Evolutionary conservation across 257 asterid species (phyloP).

Genomic region (Scutellaria minor): DNA sequence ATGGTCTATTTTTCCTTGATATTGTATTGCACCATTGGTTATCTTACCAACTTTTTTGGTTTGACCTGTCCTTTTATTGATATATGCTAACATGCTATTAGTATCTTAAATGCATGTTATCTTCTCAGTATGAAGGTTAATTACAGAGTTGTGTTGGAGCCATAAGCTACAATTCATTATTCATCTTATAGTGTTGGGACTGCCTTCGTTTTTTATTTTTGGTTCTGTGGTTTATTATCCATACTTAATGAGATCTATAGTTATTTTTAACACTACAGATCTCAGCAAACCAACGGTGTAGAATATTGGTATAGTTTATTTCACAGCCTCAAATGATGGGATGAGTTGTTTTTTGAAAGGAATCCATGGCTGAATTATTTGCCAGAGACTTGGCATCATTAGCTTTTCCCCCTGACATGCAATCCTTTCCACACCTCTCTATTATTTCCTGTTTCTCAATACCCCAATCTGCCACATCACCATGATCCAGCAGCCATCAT

Average conservation of each 20-base stretch:
- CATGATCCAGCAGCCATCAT: not conserved
- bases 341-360: slow-evolving; percentile 6
- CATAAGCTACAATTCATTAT: not conserved
- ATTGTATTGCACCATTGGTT: slow-evolving; percentile 4
- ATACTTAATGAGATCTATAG: not conserved
- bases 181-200: slow-evolving; percentile 13
- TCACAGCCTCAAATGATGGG: slow-evolving; percentile 13
- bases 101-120: not conserved
- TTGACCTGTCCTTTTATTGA: not conserved
- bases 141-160: slow-evolving; percentile 3
- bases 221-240: slow-evolving; percentile 16
- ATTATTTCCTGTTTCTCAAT: not conserved
- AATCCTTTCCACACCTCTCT: not conserved
- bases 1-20: not conserved
- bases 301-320: not conserved
- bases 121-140: not conserved
- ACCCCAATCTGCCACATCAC: not conserved
- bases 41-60: slow-evolving; percentile 18
- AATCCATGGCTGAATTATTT: not conserved
- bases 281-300: not conserved
- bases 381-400: not conserved
- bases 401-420: slow-evolving; percentile 21
- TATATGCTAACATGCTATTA: not conserved
- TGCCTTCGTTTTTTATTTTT: not conserved
- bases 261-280: slow-evolving; percentile 11